Evolutionary conservation across 345 rosid species (phyloP).

Genomic region (Iberis pinnata): DNA sequence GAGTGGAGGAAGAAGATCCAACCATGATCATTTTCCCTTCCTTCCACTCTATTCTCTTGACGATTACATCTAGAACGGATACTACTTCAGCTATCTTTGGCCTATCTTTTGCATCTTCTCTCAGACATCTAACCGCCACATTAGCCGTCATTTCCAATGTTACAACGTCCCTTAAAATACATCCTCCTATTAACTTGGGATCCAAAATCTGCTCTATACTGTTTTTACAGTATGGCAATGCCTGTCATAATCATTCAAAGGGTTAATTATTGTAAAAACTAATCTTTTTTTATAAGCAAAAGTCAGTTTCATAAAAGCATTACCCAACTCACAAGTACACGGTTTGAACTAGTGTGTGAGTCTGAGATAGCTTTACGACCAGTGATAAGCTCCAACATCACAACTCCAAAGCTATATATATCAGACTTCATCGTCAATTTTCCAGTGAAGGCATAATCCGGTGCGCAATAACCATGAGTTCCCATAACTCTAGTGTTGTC

Average conservation of each 20-base stretch:
- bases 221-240: slow-evolving; percentile 24
- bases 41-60: slow-evolving; percentile 34
- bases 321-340: slow-evolving; percentile 54
- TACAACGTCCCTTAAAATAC: slow-evolving; percentile 29
- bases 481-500: slow-evolving; percentile 71
- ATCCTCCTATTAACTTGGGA: slow-evolving; percentile 39
- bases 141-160: slow-evolving; percentile 40
- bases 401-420: slow-evolving; percentile 64
- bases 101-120: slow-evolving; percentile 39
- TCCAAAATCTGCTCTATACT: slow-evolving; percentile 35
- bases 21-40: too few relatives aligned
- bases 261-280: too few relatives aligned
- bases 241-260: slow-evolving; percentile 26
- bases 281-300: too few relatives aligned
- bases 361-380: slow-evolving; percentile 47
- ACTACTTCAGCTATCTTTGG: slow-evolving; percentile 49
- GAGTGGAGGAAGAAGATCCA: too few relatives aligned
- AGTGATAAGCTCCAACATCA: slow-evolving; percentile 56
- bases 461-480: slow-evolving; percentile 71
- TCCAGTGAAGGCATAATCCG: slow-evolving; percentile 54
- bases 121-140: slow-evolving; percentile 47
- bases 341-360: slow-evolving; percentile 22
- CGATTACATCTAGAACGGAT: slow-evolving; percentile 41
- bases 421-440: slow-evolving; percentile 52
- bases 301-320: not conserved